phyloP scores from a whole-genome alignment of 371 early-diverging fungal species.

The Rhizopus stolonifer region DNA sequence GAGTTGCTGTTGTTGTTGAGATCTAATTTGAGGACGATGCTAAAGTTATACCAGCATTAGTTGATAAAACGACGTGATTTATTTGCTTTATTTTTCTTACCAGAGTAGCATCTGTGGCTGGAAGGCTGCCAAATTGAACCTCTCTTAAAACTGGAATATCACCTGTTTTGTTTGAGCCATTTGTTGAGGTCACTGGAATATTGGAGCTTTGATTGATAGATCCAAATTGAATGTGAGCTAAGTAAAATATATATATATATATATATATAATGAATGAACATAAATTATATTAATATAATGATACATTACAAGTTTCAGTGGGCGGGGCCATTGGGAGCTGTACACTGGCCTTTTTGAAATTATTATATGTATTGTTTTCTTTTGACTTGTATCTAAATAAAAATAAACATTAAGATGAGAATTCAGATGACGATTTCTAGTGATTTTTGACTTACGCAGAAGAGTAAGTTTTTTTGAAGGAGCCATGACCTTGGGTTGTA shows the following conservation, averaged over 20 bases:
- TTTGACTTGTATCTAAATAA: slow-evolving; percentile 10
- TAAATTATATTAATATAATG: too few relatives aligned
- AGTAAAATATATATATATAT: not conserved
- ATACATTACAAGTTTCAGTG: slow-evolving; percentile 31
- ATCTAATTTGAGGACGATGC: slow-evolving; percentile 11
- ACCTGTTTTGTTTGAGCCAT: slow-evolving; percentile 6
- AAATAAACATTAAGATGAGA: slow-evolving; percentile 5
- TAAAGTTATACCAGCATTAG: slow-evolving; percentile 1
- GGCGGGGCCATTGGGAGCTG: slow-evolving; percentile 48
- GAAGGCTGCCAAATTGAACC: slow-evolving; percentile 43
- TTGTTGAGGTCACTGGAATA: slow-evolving; percentile 9
- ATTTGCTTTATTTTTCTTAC: slow-evolving; percentile 14
- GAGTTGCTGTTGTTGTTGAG: slow-evolving; percentile 13
- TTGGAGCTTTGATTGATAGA: slow-evolving; percentile 38
- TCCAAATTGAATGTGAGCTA: slow-evolving; percentile 57
- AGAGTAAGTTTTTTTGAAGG: not conserved
- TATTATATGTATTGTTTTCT: slow-evolving; percentile 13
- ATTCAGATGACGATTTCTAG: not conserved
- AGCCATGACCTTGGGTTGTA: not conserved
- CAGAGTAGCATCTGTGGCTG: slow-evolving; percentile 33
- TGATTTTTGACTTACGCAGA: not conserved
- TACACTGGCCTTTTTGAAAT: slow-evolving; percentile 29
- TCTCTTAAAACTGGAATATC: slow-evolving; percentile 24
- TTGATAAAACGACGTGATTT: not conserved
- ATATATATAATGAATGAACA: not conserved